A percentile compares a stretch with the other conserved stretches of the same genome.
Evolutionary conservation across 2,329 filamentous ascomycete genomes (phyloP).

Genomic region (Coniella lustricola): DNA sequence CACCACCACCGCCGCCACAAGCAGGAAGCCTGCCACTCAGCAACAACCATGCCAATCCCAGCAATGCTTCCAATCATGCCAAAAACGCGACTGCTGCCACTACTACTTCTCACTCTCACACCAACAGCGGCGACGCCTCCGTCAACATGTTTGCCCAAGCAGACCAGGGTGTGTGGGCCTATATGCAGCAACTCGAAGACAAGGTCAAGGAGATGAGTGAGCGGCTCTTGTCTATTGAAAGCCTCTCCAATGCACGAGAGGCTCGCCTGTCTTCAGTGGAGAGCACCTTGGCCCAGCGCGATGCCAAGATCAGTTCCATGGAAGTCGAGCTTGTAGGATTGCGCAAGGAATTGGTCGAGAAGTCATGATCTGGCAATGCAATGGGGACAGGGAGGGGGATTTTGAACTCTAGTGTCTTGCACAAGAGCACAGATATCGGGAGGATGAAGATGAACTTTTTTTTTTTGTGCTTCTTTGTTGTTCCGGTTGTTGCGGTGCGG

Average conservation of each 20-base stretch:
- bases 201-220: constrained; percentile 41
- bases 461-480: too few relatives aligned
- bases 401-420: not conserved
- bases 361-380: not conserved
- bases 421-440: not conserved
- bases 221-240: constrained; percentile 24
- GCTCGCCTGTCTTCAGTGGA: constrained; percentile 5
- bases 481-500: too few relatives aligned
- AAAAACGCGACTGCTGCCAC: constrained; percentile 38
- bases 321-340: constrained; percentile 2
- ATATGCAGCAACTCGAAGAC: constrained; percentile 64
- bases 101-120: too few relatives aligned
- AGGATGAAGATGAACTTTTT: too few relatives aligned
- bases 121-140: constrained; percentile 48
- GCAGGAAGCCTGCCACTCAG: too few relatives aligned
- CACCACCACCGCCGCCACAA: not conserved
- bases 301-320: constrained; percentile 6
- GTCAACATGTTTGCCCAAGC: constrained; percentile 59
- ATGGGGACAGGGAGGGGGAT: not conserved
- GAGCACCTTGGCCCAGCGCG: constrained; percentile 2
- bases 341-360: not conserved
- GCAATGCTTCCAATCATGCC: constrained; percentile 20
- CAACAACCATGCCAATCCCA: too few relatives aligned
- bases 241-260: constrained; percentile 4
- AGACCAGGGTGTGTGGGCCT: constrained; percentile 61